Evolutionary conservation across 305 asterid genomes (phyloP).

Genomic region (Withania somnifera): DNA sequence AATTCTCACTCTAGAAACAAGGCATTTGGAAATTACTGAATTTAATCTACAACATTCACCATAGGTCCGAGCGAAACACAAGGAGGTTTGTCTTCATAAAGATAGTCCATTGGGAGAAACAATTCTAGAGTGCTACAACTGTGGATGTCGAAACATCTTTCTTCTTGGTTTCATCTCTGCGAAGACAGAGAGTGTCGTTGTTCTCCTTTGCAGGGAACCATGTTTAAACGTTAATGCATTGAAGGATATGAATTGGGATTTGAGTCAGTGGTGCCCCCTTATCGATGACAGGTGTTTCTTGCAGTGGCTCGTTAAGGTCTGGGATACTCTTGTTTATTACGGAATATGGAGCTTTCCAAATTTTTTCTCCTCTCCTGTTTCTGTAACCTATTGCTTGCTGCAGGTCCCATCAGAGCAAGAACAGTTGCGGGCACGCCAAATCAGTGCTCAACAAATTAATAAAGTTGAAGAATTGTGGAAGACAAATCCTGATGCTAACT

Average conservation of each 20-base stretch:
- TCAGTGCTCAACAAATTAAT: slow-evolving; percentile 97
- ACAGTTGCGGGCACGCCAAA: slow-evolving; percentile 96
- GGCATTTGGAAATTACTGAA: neutral
- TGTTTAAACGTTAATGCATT: slow-evolving; percentile 87
- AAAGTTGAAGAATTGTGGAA: slow-evolving; percentile 99
- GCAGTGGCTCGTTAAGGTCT: slow-evolving; percentile 97
- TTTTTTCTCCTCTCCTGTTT: neutral
- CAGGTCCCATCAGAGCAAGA: slow-evolving; percentile 99
- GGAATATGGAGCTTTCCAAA: neutral
- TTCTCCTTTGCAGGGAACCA: slow-evolving; percentile 95
- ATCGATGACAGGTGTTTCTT: slow-evolving; percentile 96
- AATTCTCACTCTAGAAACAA: neutral
- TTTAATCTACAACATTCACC: neutral
- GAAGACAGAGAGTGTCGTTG: slow-evolving; percentile 95
- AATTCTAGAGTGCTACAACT: slow-evolving; percentile 89
- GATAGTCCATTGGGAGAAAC: slow-evolving; percentile 99
- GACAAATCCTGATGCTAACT: slow-evolving; percentile 88
- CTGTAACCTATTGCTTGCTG: neutral
- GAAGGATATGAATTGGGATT: slow-evolving; percentile 99
- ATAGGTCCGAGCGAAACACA: slow-evolving; percentile 98
- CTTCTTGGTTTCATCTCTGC: slow-evolving; percentile 99
- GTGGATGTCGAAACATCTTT: slow-evolving; percentile 97
- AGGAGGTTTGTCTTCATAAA: slow-evolving; percentile 99
- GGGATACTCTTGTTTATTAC: neutral
- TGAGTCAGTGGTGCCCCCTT: slow-evolving; percentile 99